phyloP scores from a whole-genome alignment of 345 rosid genomes.

The Linum tenue region DNA sequence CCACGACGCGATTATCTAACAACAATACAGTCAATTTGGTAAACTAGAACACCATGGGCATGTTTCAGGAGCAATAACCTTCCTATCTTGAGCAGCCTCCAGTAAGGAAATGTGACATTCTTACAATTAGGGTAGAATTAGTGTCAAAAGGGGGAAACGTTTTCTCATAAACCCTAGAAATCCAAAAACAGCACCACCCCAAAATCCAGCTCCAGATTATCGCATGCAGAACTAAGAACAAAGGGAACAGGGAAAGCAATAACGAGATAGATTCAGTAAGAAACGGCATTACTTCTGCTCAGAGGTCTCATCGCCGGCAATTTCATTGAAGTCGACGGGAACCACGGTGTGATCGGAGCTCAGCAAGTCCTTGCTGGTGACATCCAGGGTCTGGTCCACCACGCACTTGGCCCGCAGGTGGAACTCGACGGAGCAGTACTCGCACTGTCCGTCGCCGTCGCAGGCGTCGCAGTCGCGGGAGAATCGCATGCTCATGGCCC shows the following conservation, averaged over 20 bases:
- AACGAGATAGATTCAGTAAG: background rate
- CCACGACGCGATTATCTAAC: background rate
- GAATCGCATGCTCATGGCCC: conserved; percentile 94
- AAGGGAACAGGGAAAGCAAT: background rate
- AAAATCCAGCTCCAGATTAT: background rate
- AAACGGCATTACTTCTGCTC: conserved; percentile 48
- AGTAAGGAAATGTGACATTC: background rate
- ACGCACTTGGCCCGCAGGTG: conserved; percentile 66
- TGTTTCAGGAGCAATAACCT: background rate
- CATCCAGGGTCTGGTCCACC: conserved; percentile 79
- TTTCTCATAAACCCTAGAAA: background rate
- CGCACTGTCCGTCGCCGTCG: conserved; percentile 96
- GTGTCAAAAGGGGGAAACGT: too few species aligned
- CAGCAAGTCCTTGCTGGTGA: conserved; percentile 69
- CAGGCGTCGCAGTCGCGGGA: conserved; percentile 94
- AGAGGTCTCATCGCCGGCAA: conserved; percentile 38
- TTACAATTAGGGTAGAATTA: background rate
- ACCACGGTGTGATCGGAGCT: conserved; percentile 82
- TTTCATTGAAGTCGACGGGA: conserved; percentile 70
- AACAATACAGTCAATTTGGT: background rate
- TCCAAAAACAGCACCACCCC: background rate
- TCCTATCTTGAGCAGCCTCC: background rate
- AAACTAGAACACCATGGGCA: background rate
- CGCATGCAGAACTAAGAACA: background rate
- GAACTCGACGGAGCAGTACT: conserved; percentile 93